Base-by-base conservation (phyloP, 257 asterid species). In the Craterostigma plantagineum region DNA sequence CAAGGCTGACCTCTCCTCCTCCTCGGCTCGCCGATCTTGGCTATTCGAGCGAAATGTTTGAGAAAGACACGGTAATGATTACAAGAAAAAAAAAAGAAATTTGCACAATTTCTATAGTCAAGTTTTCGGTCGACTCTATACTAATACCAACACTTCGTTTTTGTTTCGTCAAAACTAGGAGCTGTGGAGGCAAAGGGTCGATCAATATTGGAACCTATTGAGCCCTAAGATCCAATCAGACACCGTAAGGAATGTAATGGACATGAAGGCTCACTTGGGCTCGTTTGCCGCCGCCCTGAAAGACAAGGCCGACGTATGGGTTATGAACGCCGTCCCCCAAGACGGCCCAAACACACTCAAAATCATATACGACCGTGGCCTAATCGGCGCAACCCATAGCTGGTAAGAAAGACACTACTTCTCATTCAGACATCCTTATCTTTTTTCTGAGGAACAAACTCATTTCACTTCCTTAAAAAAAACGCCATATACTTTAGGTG, bases 21-120 rank as follows among this genome's bases (percentile, higher is more conserved):
- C 94, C 94, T 10, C 81, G 94, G 16, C 87, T 81, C 57, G 73
- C 87, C 55, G 94, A 81, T 69, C 66, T 81, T 15, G 92, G 94
- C 56, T 81, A 77, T 58, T 69, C 94, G 4, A 61, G 17, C 50
- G 92, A 81, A 16, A 69, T 63, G 73, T 81, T 80, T 61, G 84
- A 65, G 47, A 81, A 81, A 61, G 87, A 81, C 64, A 57, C 53
- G 83, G 94, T 81, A 77, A 27, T 10, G 30, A 9, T 9, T 36
- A 36, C 40, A 36, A 9, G 8, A 12, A n/a, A n/a, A n/a, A n/a
- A n/a, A n/a, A n/a, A n/a, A n/a, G n/a, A 2, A 3, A 36, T 10
- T 36, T 36, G 14, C 40, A 2, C 11, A 36, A 36, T 36, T 36
- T 36, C 8, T 3, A 36, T 9, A 12, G 40, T 6, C 4, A 23